phyloP scores from a whole-genome alignment of 352 stramenopile species.

The Phytopythium oedochilum region DNA sequence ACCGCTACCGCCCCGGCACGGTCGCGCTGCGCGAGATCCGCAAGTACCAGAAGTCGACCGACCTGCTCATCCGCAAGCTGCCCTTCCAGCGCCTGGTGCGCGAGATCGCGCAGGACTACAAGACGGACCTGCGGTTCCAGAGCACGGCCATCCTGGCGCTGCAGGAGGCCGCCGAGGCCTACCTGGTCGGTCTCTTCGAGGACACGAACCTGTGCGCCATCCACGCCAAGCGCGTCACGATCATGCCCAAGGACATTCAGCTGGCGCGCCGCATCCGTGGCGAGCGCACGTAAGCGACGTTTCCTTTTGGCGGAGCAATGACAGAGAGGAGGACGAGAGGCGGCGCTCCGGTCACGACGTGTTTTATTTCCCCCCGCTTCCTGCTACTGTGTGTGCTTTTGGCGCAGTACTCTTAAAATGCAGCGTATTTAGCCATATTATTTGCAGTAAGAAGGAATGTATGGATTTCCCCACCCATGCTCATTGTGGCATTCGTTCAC shows the following conservation, averaged over 20 bases:
- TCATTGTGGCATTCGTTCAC: too few relatives aligned
- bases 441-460: conserved; percentile 33
- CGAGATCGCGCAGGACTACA: conserved; percentile 97
- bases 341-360: neutral
- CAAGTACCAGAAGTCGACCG: conserved; percentile 94
- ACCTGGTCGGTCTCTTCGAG: conserved; percentile 94
- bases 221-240: too few relatives aligned
- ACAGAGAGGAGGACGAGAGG: neutral
- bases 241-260: conserved; percentile 97
- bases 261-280: conserved; percentile 91
- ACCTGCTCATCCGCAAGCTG: conserved; percentile 94
- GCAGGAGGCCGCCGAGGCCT: conserved; percentile 91
- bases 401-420: conserved; percentile 24
- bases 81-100: conserved; percentile 96
- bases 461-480: neutral
- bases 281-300: conserved; percentile 78
- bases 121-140: conserved; percentile 95
- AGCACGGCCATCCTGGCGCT: conserved; percentile 90
- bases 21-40: conserved; percentile 94
- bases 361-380: neutral
- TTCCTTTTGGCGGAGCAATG: neutral
- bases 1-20: conserved; percentile 78
- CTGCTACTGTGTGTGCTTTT: conserved; percentile 26
- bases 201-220: conserved; percentile 96
- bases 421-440: conserved; percentile 37